Conservation (phyloP, 352 stramenopile genomes). For the Thraustochytrium sp. region DNA sequence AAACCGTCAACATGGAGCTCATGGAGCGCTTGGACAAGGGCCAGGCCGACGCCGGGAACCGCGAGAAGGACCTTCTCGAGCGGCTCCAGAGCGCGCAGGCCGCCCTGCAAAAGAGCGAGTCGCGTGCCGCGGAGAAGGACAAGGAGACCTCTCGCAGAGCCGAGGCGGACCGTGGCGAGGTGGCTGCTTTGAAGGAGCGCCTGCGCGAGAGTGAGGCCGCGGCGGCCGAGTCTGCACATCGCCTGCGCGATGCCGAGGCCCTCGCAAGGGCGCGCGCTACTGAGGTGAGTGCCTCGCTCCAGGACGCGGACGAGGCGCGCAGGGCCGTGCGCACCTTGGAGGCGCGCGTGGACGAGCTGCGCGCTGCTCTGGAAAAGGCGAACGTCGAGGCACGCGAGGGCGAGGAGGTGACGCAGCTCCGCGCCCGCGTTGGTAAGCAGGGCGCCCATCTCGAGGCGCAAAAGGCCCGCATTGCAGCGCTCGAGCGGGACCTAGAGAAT, state of each 20-base stretch:
- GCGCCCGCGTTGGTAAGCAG: too few species aligned
- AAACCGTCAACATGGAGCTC: background rate
- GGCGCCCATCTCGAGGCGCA: too few species aligned
- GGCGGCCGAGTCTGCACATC: background rate
- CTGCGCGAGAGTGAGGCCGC: background rate
- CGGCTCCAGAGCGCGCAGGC: too few species aligned
- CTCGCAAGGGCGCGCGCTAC: background rate
- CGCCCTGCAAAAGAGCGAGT: too few species aligned
- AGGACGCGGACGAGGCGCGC: background rate
- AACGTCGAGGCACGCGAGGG: background rate
- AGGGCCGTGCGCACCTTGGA: background rate
- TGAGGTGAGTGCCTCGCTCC: background rate
- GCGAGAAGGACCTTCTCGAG: too few species aligned
- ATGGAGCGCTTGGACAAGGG: too few species aligned
- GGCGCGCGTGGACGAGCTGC: background rate
- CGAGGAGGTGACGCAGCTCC: too few species aligned
- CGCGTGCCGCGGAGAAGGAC: too few species aligned
- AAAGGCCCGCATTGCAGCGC: background rate
- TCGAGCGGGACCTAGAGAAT: background rate
- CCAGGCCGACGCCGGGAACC: too few species aligned
- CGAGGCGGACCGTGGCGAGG: too few species aligned
- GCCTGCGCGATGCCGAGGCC: background rate
- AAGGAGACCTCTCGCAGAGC: too few species aligned
- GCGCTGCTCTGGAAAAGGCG: background rate
- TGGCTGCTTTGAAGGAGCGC: background rate